A percentile compares a stretch with the other conserved stretches of the same genome.
Conservation (phyloP, 2,329 filamentous ascomycete species). For the Botrytis sinoallii region DNA sequence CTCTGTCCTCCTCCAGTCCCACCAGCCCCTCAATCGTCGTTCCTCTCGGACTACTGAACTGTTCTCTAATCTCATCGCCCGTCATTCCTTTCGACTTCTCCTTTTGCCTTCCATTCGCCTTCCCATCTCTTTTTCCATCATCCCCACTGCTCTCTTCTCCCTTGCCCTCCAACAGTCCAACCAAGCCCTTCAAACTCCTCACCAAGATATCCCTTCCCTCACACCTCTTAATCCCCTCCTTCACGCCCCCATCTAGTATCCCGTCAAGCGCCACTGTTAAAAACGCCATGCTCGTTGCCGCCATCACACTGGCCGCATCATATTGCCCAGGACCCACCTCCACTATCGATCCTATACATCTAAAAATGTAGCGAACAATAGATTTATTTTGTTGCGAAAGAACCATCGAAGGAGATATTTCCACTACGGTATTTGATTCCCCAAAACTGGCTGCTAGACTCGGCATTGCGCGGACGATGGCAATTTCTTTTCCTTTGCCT, state of each 20-base stretch:
- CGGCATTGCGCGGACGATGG: slow-evolving; percentile 76
- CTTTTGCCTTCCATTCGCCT: not conserved
- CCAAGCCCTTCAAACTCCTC: slow-evolving; percentile 62
- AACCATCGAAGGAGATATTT: slow-evolving; percentile 18
- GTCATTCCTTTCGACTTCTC: slow-evolving; percentile 55
- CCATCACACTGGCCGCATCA: slow-evolving; percentile 71
- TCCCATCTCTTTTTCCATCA: not conserved
- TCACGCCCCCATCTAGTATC: slow-evolving; percentile 72
- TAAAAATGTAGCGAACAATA: slow-evolving; percentile 75
- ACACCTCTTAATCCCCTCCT: slow-evolving; percentile 70
- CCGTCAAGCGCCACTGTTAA: slow-evolving; percentile 73
- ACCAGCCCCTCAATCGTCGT: slow-evolving; percentile 74
- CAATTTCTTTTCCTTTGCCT: slow-evolving; percentile 40
- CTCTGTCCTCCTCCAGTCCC: slow-evolving; percentile 69
- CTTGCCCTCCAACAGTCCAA: slow-evolving; percentile 47
- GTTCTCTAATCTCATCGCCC: slow-evolving; percentile 70
- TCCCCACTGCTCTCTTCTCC: not conserved
- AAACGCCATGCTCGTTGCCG: slow-evolving; percentile 72
- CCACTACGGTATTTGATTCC: slow-evolving; percentile 78
- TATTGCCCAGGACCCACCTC: slow-evolving; percentile 64
- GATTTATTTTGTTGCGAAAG: slow-evolving; percentile 11
- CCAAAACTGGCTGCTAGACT: slow-evolving; percentile 78
- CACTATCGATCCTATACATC: slow-evolving; percentile 66
- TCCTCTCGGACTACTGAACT: slow-evolving; percentile 71
- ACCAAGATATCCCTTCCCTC: slow-evolving; percentile 76